phyloP scores from a whole-genome alignment of 176 grass and related monocot species.

The Hordeum marinum region DNA sequence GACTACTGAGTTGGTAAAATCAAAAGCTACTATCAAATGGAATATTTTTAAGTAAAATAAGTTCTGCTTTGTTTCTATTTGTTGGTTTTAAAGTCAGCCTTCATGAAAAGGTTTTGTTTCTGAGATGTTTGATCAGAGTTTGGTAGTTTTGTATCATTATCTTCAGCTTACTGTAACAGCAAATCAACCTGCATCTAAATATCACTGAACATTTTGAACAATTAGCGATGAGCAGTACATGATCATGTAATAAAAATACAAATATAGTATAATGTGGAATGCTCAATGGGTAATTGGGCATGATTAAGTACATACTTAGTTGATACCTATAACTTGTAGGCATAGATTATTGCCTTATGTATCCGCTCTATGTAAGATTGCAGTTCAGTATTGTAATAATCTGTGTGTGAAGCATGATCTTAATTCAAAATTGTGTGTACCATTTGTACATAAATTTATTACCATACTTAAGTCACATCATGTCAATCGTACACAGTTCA shows the following conservation, averaged over 20 bases:
- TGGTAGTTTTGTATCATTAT: neutral
- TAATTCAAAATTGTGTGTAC: neutral
- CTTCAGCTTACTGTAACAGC: neutral
- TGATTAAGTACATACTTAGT: constrained; percentile 8
- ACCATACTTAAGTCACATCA: neutral
- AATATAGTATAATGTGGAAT: neutral
- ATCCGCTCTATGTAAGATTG: constrained; percentile 7
- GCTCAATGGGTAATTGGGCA: constrained; percentile 6
- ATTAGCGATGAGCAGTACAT: constrained; percentile 7
- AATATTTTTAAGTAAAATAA: constrained; percentile 16
- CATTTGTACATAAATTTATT: neutral
- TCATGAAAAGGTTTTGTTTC: constrained; percentile 18
- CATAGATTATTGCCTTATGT: neutral
- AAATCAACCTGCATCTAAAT: neutral
- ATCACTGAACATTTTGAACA: constrained; percentile 6
- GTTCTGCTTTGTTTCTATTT: neutral
- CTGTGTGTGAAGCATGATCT: constrained; percentile 24
- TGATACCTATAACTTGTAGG: neutral
- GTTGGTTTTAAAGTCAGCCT: neutral
- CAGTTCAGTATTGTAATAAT: constrained; percentile 5
- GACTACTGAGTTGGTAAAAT: constrained; percentile 89
- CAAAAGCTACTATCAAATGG: neutral
- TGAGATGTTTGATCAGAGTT: constrained; percentile 1
- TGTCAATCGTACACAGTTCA: neutral
- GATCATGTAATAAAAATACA: neutral